Evolutionary conservation across 345 rosid genomes (phyloP), one percentile per base, ranked within the genome.

Genomic region (Melastoma malabathricum): DNA sequence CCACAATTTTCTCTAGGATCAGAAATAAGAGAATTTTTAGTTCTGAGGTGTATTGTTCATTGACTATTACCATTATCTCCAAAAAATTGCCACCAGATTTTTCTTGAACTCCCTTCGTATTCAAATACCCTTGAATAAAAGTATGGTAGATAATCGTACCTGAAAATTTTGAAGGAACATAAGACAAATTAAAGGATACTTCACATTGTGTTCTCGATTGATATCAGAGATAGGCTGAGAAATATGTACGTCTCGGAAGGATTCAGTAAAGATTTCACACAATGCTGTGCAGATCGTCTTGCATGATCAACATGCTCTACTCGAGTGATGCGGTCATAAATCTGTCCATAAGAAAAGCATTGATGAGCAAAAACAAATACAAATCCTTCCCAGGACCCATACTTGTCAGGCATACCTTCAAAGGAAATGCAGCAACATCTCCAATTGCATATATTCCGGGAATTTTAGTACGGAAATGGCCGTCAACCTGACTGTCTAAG

Each of bases 291-390:
- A 14, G 98, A 92, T 67, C 76, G 80, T 50, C 93, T 79, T 47
- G 98, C 93, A 23, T 86, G 96, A 70, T 92, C 98, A 51, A 92
- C 98, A 54, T 86, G 98, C 61, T 86, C 98, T 64, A 89, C 95
- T 56, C 92, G 76, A 52, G 96, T 77, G 23, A 74, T 54, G 15
- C 94, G 83, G 54, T 80, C 83, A 67, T 89, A 86, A 29, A 90
- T 80, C 98, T 92, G 77, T 61, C 53, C 22, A 54, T 13, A 27
- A 23, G 23, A 67, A 59, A 43, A 22, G 59, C 43, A 9, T 15
- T 14, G 46, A 44, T 60, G 46, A 57, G 34, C 13, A 27, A 25
- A 19, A 22, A 46, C 34, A 38, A 38, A 10, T 10, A 19, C 15
- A 23, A n/a, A 18, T 18, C 19, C 47, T 16, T 2, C 20, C 51